Evolutionary conservation across 208 protist species (phyloP).

Genomic region (Leishmania tarentolae): DNA sequence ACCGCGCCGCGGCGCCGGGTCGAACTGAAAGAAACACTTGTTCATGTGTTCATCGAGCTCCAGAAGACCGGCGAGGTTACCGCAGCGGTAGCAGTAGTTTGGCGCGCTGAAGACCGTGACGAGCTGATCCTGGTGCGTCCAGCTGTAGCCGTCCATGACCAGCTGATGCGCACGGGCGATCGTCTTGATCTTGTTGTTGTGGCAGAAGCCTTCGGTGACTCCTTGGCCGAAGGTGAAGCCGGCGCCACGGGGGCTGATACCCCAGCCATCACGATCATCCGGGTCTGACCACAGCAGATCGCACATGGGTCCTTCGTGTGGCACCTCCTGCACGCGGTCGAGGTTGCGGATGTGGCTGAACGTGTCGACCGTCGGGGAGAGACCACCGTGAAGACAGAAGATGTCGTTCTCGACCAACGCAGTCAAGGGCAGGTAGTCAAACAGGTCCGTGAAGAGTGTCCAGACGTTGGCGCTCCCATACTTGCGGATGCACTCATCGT

Average conservation of each 20-base stretch:
- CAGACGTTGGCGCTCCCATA: slow-evolving; percentile 97
- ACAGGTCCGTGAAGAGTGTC: slow-evolving; percentile 97
- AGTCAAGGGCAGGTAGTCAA: slow-evolving; percentile 98
- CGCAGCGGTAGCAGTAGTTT: slow-evolving; percentile 99
- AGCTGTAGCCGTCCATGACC: slow-evolving; percentile 99
- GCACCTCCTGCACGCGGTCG: slow-evolving; percentile 97
- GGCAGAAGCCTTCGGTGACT: slow-evolving; percentile 98
- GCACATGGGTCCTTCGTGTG: slow-evolving; percentile 99
- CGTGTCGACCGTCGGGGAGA: slow-evolving; percentile 94
- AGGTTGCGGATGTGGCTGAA: slow-evolving; percentile 96
- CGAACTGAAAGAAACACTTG: slow-evolving; percentile 99
- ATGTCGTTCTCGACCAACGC: slow-evolving; percentile 97
- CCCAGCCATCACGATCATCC: slow-evolving; percentile 96
- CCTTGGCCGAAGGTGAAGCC: slow-evolving; percentile 99
- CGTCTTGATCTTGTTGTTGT: slow-evolving; percentile 97
- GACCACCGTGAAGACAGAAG: slow-evolving; percentile 97
- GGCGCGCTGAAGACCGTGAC: slow-evolving; percentile 99
- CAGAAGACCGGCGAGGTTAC: slow-evolving; percentile 97
- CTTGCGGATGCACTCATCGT: slow-evolving; percentile 98
- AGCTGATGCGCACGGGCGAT: slow-evolving; percentile 97
- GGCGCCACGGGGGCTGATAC: slow-evolving; percentile 96
- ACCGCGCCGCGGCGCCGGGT: slow-evolving; percentile 97
- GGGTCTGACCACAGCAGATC: slow-evolving; percentile 99
- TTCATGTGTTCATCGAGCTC: slow-evolving; percentile 99
- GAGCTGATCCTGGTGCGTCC: slow-evolving; percentile 97